Conservation (phyloP, 495 filamentous ascomycete species). For the Platismatia glauca region DNA sequence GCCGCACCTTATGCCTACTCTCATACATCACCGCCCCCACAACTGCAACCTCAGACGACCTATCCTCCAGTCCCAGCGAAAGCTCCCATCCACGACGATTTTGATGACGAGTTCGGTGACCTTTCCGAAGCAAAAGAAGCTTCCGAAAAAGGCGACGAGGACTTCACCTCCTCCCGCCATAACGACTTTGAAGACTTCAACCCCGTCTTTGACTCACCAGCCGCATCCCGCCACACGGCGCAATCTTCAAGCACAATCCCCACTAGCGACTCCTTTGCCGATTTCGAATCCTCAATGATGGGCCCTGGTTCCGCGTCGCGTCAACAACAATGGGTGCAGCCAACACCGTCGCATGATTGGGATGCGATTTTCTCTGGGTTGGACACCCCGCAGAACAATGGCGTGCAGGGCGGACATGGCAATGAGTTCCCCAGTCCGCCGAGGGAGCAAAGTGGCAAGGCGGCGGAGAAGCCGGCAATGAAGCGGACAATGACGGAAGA, state of each 20-base stretch:
- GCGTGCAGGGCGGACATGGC: conserved; percentile 8
- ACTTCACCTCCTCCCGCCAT: conserved; percentile 34
- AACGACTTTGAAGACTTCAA: conserved; percentile 53
- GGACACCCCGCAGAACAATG: conserved; percentile 39
- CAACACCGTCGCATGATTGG: conserved; percentile 64
- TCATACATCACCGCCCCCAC: conserved; percentile 9
- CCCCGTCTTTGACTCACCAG: conserved; percentile 47
- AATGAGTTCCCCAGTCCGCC: background rate
- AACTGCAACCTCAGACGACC: conserved; percentile 27
- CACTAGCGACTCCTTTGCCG: conserved; percentile 34
- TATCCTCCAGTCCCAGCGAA: conserved; percentile 12
- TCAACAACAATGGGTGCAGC: conserved; percentile 22
- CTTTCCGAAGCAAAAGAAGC: conserved; percentile 84
- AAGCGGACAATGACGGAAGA: conserved; percentile 64
- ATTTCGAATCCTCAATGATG: conserved; percentile 38
- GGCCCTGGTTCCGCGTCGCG: conserved; percentile 24
- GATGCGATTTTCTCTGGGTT: conserved; percentile 86
- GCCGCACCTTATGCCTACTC: conserved; percentile 22
- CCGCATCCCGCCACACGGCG: conserved; percentile 35
- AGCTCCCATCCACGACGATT: conserved; percentile 42
- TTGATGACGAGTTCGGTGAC: conserved; percentile 86
- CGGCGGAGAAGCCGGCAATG: conserved; percentile 35
- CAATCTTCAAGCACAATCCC: conserved; percentile 24
- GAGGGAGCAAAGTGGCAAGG: conserved; percentile 20
- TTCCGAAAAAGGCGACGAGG: conserved; percentile 60